Evolutionary conservation across 495 filamentous ascomycete species (phyloP).

Genomic region (Emericellopsis terricola): DNA sequence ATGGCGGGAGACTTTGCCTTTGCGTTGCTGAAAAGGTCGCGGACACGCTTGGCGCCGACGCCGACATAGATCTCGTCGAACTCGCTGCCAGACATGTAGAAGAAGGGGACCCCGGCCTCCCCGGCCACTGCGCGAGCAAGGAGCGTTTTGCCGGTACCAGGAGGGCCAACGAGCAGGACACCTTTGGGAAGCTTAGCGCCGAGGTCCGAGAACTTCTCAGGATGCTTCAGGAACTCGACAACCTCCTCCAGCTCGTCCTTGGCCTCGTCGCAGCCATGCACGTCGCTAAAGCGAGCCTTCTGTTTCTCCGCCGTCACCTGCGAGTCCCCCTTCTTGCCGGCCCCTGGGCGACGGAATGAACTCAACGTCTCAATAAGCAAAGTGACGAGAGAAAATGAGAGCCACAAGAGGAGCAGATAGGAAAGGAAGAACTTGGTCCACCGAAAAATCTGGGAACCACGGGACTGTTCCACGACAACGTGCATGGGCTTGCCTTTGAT

Average conservation of each 20-base stretch:
- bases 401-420: slow-evolving; percentile 58
- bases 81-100: slow-evolving; percentile 98
- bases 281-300: slow-evolving; percentile 78
- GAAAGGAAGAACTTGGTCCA: slow-evolving; percentile 75
- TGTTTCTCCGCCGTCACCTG: slow-evolving; percentile 85
- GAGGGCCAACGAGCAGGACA: slow-evolving; percentile 85
- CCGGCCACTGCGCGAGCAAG: slow-evolving; percentile 91
- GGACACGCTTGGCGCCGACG: slow-evolving; percentile 92
- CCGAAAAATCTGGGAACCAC: slow-evolving; percentile 60
- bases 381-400: slow-evolving; percentile 54
- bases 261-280: slow-evolving; percentile 93
- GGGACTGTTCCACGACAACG: slow-evolving; percentile 88
- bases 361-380: slow-evolving; percentile 64
- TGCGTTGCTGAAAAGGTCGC: slow-evolving; percentile 81
- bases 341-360: slow-evolving; percentile 58
- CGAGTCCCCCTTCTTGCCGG: slow-evolving; percentile 40
- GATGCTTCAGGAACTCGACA: slow-evolving; percentile 87
- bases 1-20: slow-evolving; percentile 85
- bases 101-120: slow-evolving; percentile 95
- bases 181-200: slow-evolving; percentile 95
- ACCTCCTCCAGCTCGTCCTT: slow-evolving; percentile 96
- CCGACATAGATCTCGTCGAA: slow-evolving; percentile 98
- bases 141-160: slow-evolving; percentile 66
- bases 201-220: slow-evolving; percentile 74
- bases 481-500: slow-evolving; percentile 58